Percentiles rank a stretch among this genome's conserved stretches.
Conservation (phyloP, 1,139 yeast genomes). For the Kluyveromyces sp. region DNA sequence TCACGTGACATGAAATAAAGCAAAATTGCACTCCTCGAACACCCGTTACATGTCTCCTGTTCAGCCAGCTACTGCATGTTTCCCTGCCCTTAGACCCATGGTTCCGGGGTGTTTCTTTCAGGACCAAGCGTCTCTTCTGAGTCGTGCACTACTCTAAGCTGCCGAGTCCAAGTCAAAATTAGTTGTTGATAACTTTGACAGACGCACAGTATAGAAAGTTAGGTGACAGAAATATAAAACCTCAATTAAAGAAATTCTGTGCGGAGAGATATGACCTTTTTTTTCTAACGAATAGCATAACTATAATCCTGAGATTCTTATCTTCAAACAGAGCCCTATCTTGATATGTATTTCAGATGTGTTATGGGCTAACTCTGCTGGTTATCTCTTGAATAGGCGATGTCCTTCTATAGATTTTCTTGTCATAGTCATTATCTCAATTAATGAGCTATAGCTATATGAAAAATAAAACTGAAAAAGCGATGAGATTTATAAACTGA, state of each 20-base stretch:
- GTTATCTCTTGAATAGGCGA: not conserved
- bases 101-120: too few species aligned
- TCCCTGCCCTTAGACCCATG: too few species aligned
- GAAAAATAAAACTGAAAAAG: not conserved
- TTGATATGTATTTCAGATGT: not conserved
- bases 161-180: not conserved
- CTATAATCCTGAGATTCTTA: too few species aligned
- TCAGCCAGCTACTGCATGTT: too few species aligned
- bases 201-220: not conserved
- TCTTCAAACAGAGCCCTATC: not conserved
- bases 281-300: too few species aligned
- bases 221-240: not conserved
- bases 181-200: not conserved
- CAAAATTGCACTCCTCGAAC: too few species aligned
- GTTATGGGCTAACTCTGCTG: not conserved
- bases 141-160: too few species aligned
- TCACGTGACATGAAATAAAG: too few species aligned
- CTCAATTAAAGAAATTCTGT: too few species aligned
- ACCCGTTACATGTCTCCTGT: too few species aligned
- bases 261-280: too few species aligned
- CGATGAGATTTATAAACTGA: not conserved
- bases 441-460: not conserved
- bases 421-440: not conserved
- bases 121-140: too few species aligned
- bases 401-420: not conserved